Percentiles rank a stretch among this genome's conserved stretches.
Evolutionary conservation across 2,329 filamentous ascomycete genomes (phyloP).

Genomic region (Fusarium algeriense): DNA sequence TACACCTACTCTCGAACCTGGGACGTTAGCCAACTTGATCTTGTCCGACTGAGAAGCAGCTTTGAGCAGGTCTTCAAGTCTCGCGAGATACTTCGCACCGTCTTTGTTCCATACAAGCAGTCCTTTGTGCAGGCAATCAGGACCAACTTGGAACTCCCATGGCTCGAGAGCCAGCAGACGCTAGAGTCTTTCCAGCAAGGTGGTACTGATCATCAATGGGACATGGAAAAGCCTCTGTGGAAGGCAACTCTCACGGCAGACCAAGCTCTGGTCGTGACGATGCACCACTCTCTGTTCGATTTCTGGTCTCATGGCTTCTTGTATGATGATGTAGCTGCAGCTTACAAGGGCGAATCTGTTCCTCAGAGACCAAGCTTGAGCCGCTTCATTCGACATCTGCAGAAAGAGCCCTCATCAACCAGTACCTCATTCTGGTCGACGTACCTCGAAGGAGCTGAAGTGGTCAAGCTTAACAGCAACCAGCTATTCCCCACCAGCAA

Average conservation of each 20-base stretch:
- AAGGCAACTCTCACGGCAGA: not conserved
- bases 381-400: slow-evolving; percentile 5
- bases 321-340: slow-evolving; percentile 42
- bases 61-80: slow-evolving; percentile 27
- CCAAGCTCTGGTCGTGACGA: slow-evolving; percentile 44
- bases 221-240: not conserved
- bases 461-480: slow-evolving; percentile 10
- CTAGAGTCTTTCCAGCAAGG: not conserved
- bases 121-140: slow-evolving; percentile 3
- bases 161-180: not conserved
- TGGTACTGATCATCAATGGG: not conserved
- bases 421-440: slow-evolving; percentile 8
- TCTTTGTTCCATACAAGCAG: slow-evolving; percentile 25
- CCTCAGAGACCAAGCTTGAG: not conserved
- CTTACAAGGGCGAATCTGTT: not conserved
- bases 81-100: slow-evolving; percentile 32
- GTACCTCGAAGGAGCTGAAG: slow-evolving; percentile 3
- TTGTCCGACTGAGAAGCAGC: slow-evolving; percentile 5
- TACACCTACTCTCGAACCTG: slow-evolving; percentile 38
- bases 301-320: slow-evolving; percentile 50
- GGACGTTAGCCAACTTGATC: slow-evolving; percentile 23
- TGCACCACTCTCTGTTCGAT: slow-evolving; percentile 52
- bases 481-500: not conserved
- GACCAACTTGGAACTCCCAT: not conserved
- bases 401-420: not conserved